Conservation (phyloP, 2,329 filamentous ascomycete species). For the Raffaelea ambrosiae region DNA sequence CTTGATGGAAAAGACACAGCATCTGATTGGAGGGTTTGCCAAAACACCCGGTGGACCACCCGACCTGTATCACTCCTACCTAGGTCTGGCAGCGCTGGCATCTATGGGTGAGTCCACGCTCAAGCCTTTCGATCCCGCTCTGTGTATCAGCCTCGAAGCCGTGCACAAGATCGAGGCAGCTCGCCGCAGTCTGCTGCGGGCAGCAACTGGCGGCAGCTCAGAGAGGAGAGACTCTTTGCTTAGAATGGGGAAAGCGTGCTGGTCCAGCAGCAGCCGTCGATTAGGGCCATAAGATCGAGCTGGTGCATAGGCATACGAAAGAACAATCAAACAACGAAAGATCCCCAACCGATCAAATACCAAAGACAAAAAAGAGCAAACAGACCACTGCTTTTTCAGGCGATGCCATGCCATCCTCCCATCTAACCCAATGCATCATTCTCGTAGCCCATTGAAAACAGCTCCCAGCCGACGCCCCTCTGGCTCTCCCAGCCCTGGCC, state of each 20-base stretch:
- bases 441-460: constrained; percentile 1
- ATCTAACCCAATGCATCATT: background rate
- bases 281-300: background rate
- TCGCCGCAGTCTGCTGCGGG: constrained; percentile 26
- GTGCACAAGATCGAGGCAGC: constrained; percentile 40
- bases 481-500: too few species aligned
- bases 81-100: constrained; percentile 73
- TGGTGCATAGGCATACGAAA: background rate
- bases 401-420: too few species aligned
- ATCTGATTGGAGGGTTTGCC: constrained; percentile 75
- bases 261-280: background rate
- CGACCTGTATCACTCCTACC: constrained; percentile 80
- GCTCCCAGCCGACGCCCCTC: constrained; percentile 4
- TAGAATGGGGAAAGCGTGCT: constrained; percentile 2
- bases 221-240: constrained; percentile 1
- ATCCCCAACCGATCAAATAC: background rate
- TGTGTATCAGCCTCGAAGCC: constrained; percentile 64
- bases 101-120: constrained; percentile 63
- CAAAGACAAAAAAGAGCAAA: background rate
- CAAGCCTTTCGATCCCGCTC: constrained; percentile 60
- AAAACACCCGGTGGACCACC: constrained; percentile 61
- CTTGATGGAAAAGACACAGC: constrained; percentile 77
- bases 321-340: too few species aligned
- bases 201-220: background rate
- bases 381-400: too few species aligned